Conservation (phyloP, 2,329 filamentous ascomycete species). For the Aspergillus pseudonomiae region DNA sequence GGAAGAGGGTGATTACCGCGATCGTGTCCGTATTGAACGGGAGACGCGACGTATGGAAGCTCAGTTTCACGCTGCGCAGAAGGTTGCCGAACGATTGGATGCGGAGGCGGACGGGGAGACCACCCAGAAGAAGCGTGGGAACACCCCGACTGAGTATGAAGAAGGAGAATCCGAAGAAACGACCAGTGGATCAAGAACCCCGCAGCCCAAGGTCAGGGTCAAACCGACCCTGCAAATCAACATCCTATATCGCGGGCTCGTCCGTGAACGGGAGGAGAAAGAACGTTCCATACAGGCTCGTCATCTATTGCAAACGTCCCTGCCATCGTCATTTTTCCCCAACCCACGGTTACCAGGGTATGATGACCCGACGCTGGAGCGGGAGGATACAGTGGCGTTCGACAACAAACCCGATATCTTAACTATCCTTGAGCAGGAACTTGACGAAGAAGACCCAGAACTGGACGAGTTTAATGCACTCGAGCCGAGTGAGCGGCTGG, state of each 20-base stretch:
- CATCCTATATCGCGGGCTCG: conserved; percentile 76
- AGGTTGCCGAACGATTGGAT: conserved; percentile 77
- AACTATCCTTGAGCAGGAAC: conserved; percentile 53
- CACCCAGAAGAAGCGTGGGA: conserved; percentile 18
- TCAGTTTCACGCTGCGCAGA: conserved; percentile 76
- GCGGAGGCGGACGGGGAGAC: conserved; percentile 49
- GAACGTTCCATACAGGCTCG: conserved; percentile 39
- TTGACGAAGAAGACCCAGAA: conserved; percentile 75
- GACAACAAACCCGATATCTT: conserved; percentile 56
- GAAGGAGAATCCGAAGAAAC: conserved; percentile 11
- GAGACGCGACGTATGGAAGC: conserved; percentile 70
- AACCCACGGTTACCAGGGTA: conserved; percentile 62
- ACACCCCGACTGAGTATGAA: conserved; percentile 6
- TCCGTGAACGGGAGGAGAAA: conserved; percentile 69
- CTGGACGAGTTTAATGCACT: conserved; percentile 77
- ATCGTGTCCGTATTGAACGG: conserved; percentile 69
- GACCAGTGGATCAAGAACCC: not conserved
- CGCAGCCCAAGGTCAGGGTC: conserved; percentile 22
- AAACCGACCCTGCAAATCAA: conserved; percentile 69
- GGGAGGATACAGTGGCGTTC: conserved; percentile 71
- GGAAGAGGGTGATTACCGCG: conserved; percentile 72
- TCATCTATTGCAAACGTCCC: conserved; percentile 36
- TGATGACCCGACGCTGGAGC: conserved; percentile 69
- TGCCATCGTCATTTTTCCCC: conserved; percentile 40
- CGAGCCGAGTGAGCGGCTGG: conserved; percentile 66